Evolutionary conservation across 305 asterid species (phyloP).

Genomic region (Petunia hybrid): DNA sequence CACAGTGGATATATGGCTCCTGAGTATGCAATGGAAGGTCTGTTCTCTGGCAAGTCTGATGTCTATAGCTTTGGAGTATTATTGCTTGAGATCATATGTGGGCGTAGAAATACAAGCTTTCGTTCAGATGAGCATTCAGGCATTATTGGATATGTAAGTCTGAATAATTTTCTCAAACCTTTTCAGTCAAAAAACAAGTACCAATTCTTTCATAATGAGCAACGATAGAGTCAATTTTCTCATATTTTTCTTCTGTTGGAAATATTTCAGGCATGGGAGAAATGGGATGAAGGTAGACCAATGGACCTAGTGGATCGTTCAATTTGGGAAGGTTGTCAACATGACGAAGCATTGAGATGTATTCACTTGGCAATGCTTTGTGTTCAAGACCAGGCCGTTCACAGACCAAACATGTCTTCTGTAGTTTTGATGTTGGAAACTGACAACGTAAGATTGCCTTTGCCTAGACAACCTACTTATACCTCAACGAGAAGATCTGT

Average conservation of each 20-base stretch:
- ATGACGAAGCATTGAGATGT: slow-evolving; percentile 65
- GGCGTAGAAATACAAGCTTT: slow-evolving; percentile 62
- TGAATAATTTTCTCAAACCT: neutral
- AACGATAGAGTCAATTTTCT: slow-evolving; percentile 6
- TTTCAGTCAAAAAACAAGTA: neutral
- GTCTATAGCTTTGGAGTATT: slow-evolving; percentile 88
- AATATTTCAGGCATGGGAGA: slow-evolving; percentile 75
- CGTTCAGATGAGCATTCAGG: slow-evolving; percentile 62
- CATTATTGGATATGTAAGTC: slow-evolving; percentile 71
- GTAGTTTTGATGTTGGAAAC: slow-evolving; percentile 81
- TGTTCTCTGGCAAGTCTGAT: slow-evolving; percentile 81
- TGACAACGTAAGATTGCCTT: slow-evolving; percentile 56
- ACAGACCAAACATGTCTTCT: slow-evolving; percentile 76
- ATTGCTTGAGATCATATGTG: slow-evolving; percentile 78
- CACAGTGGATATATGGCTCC: slow-evolving; percentile 94
- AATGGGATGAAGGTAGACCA: slow-evolving; percentile 67
- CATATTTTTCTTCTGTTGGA: slow-evolving; percentile 28
- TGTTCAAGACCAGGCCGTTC: slow-evolving; percentile 67
- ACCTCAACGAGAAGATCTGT: slow-evolving; percentile 60
- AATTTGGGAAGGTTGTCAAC: slow-evolving; percentile 42
- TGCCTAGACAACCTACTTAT: slow-evolving; percentile 69
- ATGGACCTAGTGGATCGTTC: slow-evolving; percentile 61
- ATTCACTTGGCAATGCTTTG: slow-evolving; percentile 81
- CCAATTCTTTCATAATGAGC: slow-evolving; percentile 24
- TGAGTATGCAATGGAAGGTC: slow-evolving; percentile 94